Base-by-base conservation (phyloP, 805 yeast species). In the Kregervanrija delftensis region DNA sequence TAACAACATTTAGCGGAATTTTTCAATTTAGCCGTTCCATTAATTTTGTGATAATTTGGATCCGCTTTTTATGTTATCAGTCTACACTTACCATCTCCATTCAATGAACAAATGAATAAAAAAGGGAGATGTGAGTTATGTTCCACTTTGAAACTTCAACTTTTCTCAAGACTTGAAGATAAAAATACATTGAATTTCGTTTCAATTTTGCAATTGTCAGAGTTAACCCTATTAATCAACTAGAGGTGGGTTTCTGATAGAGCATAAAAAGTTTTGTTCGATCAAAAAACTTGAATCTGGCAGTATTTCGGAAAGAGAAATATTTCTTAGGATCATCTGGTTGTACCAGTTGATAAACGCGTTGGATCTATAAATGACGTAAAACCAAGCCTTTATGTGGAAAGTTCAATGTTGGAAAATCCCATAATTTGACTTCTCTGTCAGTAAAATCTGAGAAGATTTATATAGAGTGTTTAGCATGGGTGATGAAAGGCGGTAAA, bases 401-500 rank as follows among this genome's bases (percentile, higher is more conserved):
- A 8, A 12, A 11, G 9, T 10, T 12, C 5, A 22, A 22, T 13
- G n/a, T 12, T 22, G 36, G 28, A 11, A 11, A 32, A 13, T 22
- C 12, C 15, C 13, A 32, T 32, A 34, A 33, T 33, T 22, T 22
- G 4, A 33, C 37, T 3, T 32, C 42, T 10, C 15, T 40, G 11
- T 40, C 34, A 30, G 34, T 40, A 4, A 17, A 33, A 22, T 40
- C 42, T 4, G n/a, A 37, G 15, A 37, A 40, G 6, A 28, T 22
- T 17, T 40, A 37, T 37, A 34, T 40, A 22, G 42, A 40, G 17
- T 40, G 42, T 33, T 40, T 40, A 28, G 11, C 31, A 8, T 40
- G 42, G 42, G 11, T 40, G 10, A 28, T 17, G 12, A 40, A 40
- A 33, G 42, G 42, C 17, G 42, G 42, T 5, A 40, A 40, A 33